Evolutionary conservation across 1,139 yeast species (phyloP), one percentile per base, ranked within the genome.

Genomic region (Geotrichum histeridarum): DNA sequence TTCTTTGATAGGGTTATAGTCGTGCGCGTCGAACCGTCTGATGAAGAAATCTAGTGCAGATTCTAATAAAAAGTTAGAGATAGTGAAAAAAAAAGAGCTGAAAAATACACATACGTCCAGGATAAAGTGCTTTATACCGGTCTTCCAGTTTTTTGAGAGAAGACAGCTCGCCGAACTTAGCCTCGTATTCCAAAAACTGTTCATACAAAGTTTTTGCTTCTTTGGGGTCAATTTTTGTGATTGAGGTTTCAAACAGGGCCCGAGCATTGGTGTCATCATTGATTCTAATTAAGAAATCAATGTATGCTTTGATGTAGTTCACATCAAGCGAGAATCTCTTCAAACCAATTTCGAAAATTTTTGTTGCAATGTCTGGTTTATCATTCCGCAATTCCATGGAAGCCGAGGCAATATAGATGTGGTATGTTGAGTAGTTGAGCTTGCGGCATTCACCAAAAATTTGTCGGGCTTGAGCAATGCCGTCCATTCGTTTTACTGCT

Each of bases 201-300:
- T 74, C 74, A 59, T 75, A 79, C 42, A 83, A 67, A 12, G 70
- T 68, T 55, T 74, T 70, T 48, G 78, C 69, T 54, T 60, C 69
- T 45, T 46, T 68, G 48, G 67, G 62, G 14, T 66, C 63, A 57
- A 81, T 68, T 54, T 74, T 77, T 18, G 77, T 75, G 2, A 81
- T 70, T 0, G 83, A 77, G 12, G 81, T 75, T 69, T 93, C 98
- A 67, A 93, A 85, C 45, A 89, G 76, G 11, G 90, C 89, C 61
- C 93, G 82, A 15, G 91, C 87, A 64, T 85, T 87, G 36, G 88
- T 85, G 56, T 84, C 85, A 67, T 90, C 96, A 67, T 86, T 86
- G 41, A 79, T 77, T 61, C 78, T 73, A 38, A 89, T 79, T 59
- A 93, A 73, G 66, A 86, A 91, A 58, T 84, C 81, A 64, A 93